phyloP scores from a whole-genome alignment of 306 rosid genomes.

The Gastrolobium bilobum region DNA sequence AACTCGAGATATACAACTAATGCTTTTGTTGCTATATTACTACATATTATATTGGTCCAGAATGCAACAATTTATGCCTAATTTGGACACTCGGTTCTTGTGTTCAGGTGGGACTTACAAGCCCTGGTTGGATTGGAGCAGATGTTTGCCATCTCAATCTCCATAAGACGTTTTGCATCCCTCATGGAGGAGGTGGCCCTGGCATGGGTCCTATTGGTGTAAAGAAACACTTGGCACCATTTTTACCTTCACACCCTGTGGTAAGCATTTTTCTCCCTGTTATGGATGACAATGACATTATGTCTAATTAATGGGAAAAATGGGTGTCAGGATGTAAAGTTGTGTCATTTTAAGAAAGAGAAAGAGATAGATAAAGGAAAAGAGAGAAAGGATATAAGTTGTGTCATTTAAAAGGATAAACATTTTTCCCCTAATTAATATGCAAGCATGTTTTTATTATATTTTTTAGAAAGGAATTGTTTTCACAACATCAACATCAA shows the following conservation, averaged over 20 bases:
- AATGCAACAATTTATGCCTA: conserved; percentile 28
- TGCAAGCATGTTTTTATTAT: conserved; percentile 26
- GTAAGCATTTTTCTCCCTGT: conserved; percentile 51
- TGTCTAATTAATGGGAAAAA: too few species aligned
- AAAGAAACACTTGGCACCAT: conserved; percentile 98
- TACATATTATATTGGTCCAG: conserved; percentile 12
- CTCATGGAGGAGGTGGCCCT: conserved; percentile 99
- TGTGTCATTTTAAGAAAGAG: too few species aligned
- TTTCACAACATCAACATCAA: neutral
- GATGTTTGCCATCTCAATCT: conserved; percentile 99
- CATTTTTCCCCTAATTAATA: too few species aligned
- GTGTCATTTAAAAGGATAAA: too few species aligned
- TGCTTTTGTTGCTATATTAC: conserved; percentile 35
- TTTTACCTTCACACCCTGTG: conserved; percentile 99
- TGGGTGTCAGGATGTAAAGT: too few species aligned
- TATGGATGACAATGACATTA: neutral
- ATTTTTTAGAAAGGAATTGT: conserved; percentile 30
- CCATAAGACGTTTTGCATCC: conserved; percentile 98
- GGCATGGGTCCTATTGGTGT: conserved; percentile 99
- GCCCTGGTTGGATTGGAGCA: conserved; percentile 99
- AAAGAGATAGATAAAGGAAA: too few species aligned
- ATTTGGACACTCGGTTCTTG: conserved; percentile 22
- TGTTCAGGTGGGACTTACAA: conserved; percentile 91
- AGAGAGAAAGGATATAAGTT: too few species aligned
- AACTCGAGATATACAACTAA: neutral